Evolutionary conservation across 208 protist species (phyloP), one percentile per base, ranked within the genome.

Genomic region (Crithidia mellificae): DNA sequence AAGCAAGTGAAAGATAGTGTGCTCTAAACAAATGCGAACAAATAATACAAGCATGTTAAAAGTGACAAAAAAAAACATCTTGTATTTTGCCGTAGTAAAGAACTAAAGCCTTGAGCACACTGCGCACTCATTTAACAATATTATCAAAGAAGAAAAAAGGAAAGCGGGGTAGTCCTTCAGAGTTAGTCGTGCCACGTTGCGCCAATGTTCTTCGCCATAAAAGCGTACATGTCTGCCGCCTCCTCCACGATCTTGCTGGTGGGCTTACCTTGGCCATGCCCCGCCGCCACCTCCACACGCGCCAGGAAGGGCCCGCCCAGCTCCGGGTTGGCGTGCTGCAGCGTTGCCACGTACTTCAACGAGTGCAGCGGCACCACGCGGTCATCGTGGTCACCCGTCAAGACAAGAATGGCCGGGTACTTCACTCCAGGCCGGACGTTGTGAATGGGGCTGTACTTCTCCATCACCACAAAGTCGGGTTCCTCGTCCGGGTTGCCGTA

Each of bases 301-400:
- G 85, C 90, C 25, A 97, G 72, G 44, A 98, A 92, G 12, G 90
- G 90, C 0, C 85, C 85, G 12, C 87, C 81, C 15, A 81, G 36
- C 50, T 77, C 69, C 6, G 86, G 80, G 74, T 93, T 91, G 22
- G 67, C 57, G 83, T 98, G 89, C 83, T 99, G 97, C 22, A 98
- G 71, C 54, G 92, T 87, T 5, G 96, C 90, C 0, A 95, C 63
- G 63, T 95, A 98, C 82, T 99, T 99, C 56, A 97, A 94, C 2
- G 95, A 97, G 74, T 99, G 97, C 49, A 97, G 70, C n/a, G 97
- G 97, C 55, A 98, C 85, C 24, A 98, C 97, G 30, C 97, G 82
- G 73, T 99, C 97, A 69, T 99, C 97, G 80, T 98, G 96, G 70
- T 98, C 93, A 44, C 86, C 91, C 17, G 97, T 98, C 4, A 93